Base-by-base conservation (phyloP, 2,329 filamentous ascomycete genomes). In the Laburnicola sp. region DNA sequence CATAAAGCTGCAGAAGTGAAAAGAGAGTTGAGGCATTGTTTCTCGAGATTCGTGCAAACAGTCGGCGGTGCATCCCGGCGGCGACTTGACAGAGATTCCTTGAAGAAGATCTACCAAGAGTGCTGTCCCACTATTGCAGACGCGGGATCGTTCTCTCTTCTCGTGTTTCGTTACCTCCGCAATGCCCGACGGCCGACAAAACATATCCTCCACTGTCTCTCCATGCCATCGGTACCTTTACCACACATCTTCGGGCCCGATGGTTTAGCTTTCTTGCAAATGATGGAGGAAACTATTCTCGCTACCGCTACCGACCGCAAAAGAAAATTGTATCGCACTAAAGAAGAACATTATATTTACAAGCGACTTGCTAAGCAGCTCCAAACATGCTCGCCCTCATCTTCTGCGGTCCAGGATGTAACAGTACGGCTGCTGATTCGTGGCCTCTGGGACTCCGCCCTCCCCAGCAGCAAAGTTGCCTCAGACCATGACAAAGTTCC, bases 361-460 rank as follows among this genome's bases (percentile, higher is more conserved):
- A 22, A 50, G 21, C 57, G 53, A 26, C 25, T 63, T 28, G 57
- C 59, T 21, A 37, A 51, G n/a, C 39, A 50, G 10, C 48, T 48
- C 42, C 27, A 43, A 25, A 39, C n/a, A n/a, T n/a, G 31, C 37
- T 42, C 36, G 26, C 28, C 31, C 26, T 32, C 10, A 10, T 50
- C 56, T n/a, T 25, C 22, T n/a, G 16, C 42, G 6, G 26, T n/a
- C 8, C 51, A 56, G 23, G 58, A 63, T 21, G 30, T 26, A 11
- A 46, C 42, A 16, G 36, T 65, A 21, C 41, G 60, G n/a, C 16
- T 45, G 10, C 36, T 64, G 6, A 50, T 63, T 8, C 54, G 50
- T 25, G 48, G 50, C 21, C 37, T 60, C 25, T 59, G 58, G 51
- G 55, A 54, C 27, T 44, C 22, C 22, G 16, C n/a, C 10, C 35